A percentile compares a stretch with the other conserved stretches of the same genome.
These are phyloP conservation scores for Primulina tabacum DNA, from an alignment of 257 asterid species.

Conservation along the genomic window DNA sequence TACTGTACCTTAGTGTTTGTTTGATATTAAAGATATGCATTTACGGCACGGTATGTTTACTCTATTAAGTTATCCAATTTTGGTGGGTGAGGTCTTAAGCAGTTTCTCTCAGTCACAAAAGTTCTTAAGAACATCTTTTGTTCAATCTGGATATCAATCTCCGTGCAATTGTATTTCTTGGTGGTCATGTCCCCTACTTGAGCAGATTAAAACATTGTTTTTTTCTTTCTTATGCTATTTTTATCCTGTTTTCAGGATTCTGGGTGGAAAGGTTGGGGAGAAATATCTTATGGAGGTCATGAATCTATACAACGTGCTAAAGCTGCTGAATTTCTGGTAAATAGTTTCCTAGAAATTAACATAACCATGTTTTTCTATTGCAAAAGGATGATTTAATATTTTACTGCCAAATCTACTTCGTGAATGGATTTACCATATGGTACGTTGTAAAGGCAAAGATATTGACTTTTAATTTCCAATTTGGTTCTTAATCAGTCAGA, in stretches of 20 bases:
- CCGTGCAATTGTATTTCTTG: slow-evolving; percentile 14
- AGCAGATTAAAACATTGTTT: background rate
- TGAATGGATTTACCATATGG: background rate
- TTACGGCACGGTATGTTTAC: background rate
- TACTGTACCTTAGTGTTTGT: background rate
- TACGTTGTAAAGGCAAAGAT: slow-evolving; percentile 18
- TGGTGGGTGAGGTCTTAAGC: background rate
- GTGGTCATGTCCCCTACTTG: background rate
- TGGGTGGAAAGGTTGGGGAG: slow-evolving; percentile 99
- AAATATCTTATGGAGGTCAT: slow-evolving; percentile 89
- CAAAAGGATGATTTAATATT: background rate
- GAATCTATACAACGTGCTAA: slow-evolving; percentile 69
- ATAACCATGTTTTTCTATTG: slow-evolving; percentile 15
- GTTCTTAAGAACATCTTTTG: background rate
- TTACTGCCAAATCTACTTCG: slow-evolving; percentile 2
- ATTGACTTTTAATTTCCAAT: slow-evolving; percentile 11
- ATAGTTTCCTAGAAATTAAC: slow-evolving; percentile 12
- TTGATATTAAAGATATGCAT: background rate
- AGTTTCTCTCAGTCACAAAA: background rate
- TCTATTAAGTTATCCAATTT: background rate
- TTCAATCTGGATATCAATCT: background rate
- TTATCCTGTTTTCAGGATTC: slow-evolving; percentile 43
- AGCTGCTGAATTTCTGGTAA: slow-evolving; percentile 93
- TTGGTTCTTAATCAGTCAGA: slow-evolving; percentile 14
- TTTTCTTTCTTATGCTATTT: slow-evolving; percentile 20